Evolutionary conservation across 2,329 filamentous ascomycete genomes (phyloP), one percentile per base, ranked within the genome.

Genomic region (Eurotiales sp.): DNA sequence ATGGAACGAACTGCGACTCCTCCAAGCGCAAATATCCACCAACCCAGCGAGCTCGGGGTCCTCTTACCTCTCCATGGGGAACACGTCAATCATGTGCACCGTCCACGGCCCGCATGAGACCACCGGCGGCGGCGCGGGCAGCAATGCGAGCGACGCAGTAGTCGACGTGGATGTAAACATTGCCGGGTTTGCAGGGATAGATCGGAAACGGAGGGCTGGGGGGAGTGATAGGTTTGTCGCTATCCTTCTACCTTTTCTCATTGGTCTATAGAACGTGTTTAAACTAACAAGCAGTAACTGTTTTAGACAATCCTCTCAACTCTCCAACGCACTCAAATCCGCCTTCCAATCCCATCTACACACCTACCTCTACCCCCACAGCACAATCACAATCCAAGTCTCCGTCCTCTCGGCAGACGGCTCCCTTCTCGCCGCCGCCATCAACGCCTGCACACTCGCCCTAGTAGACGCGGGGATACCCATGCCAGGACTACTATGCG

Each of bases 81-180:
- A 97, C 73, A 99, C 93, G 19, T 93, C 96, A 67, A 86, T 99
- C 60, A 88, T 97, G 72, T 96, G 92, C 72, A 90, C 91, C 21
- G 85, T 99, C 43, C 84, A 85, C 1, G 93, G 93, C 0, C 93
- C 93, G 0, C 83, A 82, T 32, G 93, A 99, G 17, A 50, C 52
- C 27, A 46, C 34, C 47, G 73, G 69, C 49, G 74, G 71, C 44
- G 66, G 64, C 23, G 32, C 32, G 32, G 32, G 32, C 32, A 36
- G 32, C 23, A 72, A 67, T 53, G 69, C 69, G 47, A 76, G 77
- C 25, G 80, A 79, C 19, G 87, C 86, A 3, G 82, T 84, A 46
- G 82, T 97, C 11, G 81, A 83, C 21, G 90, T 96, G 19, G 88
- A 88, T 63, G 86, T 97, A 52, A 85, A 87, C 7, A 78, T 96